Conservation (phyloP, 2,329 filamentous ascomycete species). For the Zasmidium angulare region DNA sequence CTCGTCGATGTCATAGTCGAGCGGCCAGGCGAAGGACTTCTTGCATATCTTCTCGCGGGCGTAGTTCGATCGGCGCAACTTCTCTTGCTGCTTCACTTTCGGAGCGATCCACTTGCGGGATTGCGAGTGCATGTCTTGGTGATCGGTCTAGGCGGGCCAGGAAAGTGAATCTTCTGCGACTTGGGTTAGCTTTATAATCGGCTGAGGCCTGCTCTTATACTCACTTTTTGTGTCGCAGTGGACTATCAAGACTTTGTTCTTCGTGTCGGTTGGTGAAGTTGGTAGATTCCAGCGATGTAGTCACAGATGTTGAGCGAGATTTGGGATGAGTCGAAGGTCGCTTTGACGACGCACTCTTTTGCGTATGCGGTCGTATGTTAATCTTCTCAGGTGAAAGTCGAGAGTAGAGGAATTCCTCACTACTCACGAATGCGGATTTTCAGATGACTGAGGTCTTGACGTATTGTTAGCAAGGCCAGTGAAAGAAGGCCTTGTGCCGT, state of each 20-base stretch:
- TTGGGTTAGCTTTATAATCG: too few species aligned
- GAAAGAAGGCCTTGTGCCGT: neutral
- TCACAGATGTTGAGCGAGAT: too few species aligned
- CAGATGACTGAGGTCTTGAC: neutral
- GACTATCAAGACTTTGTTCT: neutral
- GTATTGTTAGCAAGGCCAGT: neutral
- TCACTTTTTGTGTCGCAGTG: too few species aligned
- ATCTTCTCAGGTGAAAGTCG: neutral
- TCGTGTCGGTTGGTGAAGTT: neutral
- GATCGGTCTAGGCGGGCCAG: too few species aligned
- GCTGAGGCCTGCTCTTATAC: too few species aligned
- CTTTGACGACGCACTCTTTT: too few species aligned
- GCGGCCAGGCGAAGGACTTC: constrained; percentile 27
- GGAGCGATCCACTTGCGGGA: constrained; percentile 20
- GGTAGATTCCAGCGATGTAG: too few species aligned
- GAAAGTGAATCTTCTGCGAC: too few species aligned
- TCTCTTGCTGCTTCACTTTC: constrained; percentile 12
- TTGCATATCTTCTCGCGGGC: constrained; percentile 26
- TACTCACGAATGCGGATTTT: neutral
- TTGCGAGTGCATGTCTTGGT: neutral
- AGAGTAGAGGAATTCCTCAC: neutral
- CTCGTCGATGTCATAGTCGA: constrained; percentile 25
- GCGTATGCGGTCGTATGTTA: too few species aligned
- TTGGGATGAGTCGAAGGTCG: too few species aligned
- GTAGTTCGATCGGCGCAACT: constrained; percentile 21